Evolutionary conservation across 805 yeast genomes (phyloP), one percentile per base, ranked within the genome.

Genomic region (Saccharomycopsis javanensis): DNA sequence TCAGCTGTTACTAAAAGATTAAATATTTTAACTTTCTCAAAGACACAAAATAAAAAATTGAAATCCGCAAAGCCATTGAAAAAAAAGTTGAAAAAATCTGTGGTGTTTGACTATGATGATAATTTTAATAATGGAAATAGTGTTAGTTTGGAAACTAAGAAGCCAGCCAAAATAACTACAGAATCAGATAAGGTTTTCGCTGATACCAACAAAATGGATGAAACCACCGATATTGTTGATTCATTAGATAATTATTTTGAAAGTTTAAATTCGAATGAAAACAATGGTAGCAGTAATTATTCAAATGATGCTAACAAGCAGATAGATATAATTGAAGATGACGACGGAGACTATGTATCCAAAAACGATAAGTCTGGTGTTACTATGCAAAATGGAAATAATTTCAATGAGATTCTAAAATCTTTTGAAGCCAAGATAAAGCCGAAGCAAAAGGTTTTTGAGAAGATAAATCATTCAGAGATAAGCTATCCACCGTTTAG

Each of bases 401-500:
- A 48, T 38, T 53, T 54, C 11, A 35, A 35, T 13, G 56, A 58
- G 35, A 37, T 57, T 25, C 35, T 60, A 20, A 60, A 55, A 10
- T 42, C 46, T 20, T 8, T 59, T 18, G 59, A 56, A 30, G 23
- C 33, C 8, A 50, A 33, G 18, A 59, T 31, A 20, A 54, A 54
- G 28, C 23, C 37, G 10, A 34, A 30, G 15, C 57, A 53, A 33
- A 60, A 60, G 33, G 55, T 54, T 25, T 15, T 54, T 18, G 50
- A 18, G n/a, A 51, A 48, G 16, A 46, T 60, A 7, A 55, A 60
- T 42, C 63, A 60, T 50, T 30, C 37, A 10, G 30, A 54, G 34
- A 68, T 77, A 11, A 69, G 71, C 2, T 76, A 84, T 60, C 77
- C 72, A 31, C 78, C 82, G 0, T 82, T 89, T 63, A 67, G 78